Conservation (phyloP, 441 rosid species). For the Pelargonium australe region DNA sequence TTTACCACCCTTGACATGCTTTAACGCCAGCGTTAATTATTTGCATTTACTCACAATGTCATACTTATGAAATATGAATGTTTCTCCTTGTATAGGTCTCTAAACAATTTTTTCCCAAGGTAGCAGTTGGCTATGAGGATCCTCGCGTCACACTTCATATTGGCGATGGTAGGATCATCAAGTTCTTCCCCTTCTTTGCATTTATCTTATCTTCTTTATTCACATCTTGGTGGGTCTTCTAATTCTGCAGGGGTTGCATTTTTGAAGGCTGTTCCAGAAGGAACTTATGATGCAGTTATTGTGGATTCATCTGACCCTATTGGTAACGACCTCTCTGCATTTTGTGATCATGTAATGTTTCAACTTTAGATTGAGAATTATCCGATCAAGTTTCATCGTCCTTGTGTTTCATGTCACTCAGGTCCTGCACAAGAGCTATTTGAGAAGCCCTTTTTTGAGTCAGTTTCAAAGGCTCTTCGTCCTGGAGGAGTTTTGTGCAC, state of each 20-base stretch:
- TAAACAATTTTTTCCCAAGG: conserved; percentile 69
- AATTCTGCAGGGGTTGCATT: conserved; percentile 68
- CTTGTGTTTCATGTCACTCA: conserved; percentile 22
- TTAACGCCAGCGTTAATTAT: background rate
- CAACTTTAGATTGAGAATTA: background rate
- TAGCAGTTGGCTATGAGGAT: conserved; percentile 79
- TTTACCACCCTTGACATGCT: background rate
- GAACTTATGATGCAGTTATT: conserved; percentile 80
- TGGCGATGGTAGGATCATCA: conserved; percentile 63
- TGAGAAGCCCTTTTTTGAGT: conserved; percentile 80
- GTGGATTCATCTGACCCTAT: conserved; percentile 94
- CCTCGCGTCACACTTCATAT: conserved; percentile 72
- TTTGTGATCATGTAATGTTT: background rate
- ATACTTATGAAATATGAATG: background rate
- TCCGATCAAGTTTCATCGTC: background rate
- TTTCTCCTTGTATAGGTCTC: conserved; percentile 49
- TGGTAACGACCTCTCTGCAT: conserved; percentile 33
- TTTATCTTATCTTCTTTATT: background rate
- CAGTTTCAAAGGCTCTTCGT: conserved; percentile 76
- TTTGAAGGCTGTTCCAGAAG: conserved; percentile 63
- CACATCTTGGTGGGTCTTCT: conserved; percentile 1
- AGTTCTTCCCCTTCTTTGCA: background rate
- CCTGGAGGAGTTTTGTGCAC: conserved; percentile 91
- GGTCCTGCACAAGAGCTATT: conserved; percentile 95
- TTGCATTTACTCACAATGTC: background rate